Base-by-base conservation (phyloP, 345 rosid genomes). In the Populus davidiana region DNA sequence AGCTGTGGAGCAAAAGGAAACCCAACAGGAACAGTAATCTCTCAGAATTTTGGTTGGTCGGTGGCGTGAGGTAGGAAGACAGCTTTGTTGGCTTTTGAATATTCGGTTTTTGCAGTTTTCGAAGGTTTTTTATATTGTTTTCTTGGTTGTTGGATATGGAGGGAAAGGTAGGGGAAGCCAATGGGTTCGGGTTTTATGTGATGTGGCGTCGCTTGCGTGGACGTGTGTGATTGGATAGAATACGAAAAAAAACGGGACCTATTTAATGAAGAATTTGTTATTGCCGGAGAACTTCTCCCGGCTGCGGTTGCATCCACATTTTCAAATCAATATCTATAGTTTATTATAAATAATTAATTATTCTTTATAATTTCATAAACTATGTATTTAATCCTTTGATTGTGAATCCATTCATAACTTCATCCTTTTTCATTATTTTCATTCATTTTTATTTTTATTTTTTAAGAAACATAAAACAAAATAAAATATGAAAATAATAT, bases 71-170 rank as follows among this genome's bases (percentile, higher is more conserved):
- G 6, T 4, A 27, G 67, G 31, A 29, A 59, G 25, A 59, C 25
- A 59, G 64, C 64, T 59, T 59, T 59, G 27, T 8, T 10, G 68
- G 68, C 36, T 8, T 70, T 77, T 64, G 64, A 63, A 78, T 78
- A 71, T 71, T 78, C 72, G 49, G 49, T 69, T 61, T 21, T 49
- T 64, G 25, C 25, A 36, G 68, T 23, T 21, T 21, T 14, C 8
- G n/a, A 10, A 23, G 27, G 12, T 27, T 9, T 63, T 29, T 29
- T 25, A 31, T 23, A 7, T 36, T 17, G 2, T 18, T n/a, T 56
- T 17, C 23, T 54, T 14, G 35, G 38, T 21, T 25, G 44, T 59
- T 39, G 27, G 68, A 20, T 21, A 5, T 43, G 68, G 44, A 69
- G 31, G 41, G 43, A 39, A 39, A 70, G n/a, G 20, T 38, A 5